Percentiles rank a stretch among this genome's conserved stretches.
phyloP scores from a whole-genome alignment of 768 basidiomycete genomes.

The Leccinum uliginosum region DNA sequence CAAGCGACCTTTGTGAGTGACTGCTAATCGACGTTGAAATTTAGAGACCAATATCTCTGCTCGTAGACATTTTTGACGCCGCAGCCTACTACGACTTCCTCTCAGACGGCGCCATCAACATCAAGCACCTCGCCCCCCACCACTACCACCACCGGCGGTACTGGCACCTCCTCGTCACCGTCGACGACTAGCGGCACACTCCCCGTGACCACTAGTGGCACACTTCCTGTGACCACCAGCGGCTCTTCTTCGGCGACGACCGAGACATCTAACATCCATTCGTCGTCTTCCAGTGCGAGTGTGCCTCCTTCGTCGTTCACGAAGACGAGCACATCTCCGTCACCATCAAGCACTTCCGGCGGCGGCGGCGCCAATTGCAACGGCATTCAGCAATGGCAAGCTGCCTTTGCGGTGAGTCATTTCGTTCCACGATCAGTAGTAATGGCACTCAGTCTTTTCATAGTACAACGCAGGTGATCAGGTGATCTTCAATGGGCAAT shows the following conservation, averaged over 20 bases:
- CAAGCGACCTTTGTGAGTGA: constrained; percentile 16
- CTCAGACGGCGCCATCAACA: background rate
- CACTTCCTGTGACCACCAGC: background rate
- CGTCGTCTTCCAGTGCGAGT: background rate
- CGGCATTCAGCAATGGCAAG: constrained; percentile 22
- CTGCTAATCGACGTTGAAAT: too few relatives aligned
- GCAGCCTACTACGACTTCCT: constrained; percentile 1
- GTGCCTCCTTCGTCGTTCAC: background rate
- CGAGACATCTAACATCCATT: background rate
- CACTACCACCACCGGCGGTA: background rate
- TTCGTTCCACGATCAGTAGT: rapidly evolving
- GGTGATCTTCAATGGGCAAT: constrained; percentile 19
- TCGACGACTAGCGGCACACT: background rate
- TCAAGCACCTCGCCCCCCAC: background rate
- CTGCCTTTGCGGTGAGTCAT: constrained; percentile 16
- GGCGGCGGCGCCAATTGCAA: constrained; percentile 7
- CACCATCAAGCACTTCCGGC: background rate
- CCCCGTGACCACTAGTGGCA: too few relatives aligned
- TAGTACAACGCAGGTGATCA: constrained; percentile 23
- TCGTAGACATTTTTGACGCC: constrained; percentile 9
- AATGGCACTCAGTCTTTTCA: background rate
- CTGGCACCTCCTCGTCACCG: background rate
- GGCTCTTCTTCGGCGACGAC: background rate
- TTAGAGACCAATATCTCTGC: background rate
- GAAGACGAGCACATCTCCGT: background rate